phyloP scores from a whole-genome alignment of 2,329 filamentous ascomycete species.

The Cordyceps fumosorosea region DNA sequence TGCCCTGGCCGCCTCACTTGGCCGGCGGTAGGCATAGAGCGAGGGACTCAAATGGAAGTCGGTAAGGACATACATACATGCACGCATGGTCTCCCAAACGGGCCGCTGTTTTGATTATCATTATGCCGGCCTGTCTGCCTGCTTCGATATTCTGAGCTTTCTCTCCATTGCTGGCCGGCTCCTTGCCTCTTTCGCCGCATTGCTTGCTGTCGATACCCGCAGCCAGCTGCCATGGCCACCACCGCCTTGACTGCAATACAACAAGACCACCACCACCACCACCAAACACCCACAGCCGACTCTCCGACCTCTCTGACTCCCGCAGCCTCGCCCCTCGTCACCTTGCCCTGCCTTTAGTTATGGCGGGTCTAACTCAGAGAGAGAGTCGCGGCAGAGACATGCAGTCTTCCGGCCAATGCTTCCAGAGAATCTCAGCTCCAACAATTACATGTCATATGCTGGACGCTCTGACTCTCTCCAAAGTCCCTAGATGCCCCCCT shows the following conservation, averaged over 20 bases:
- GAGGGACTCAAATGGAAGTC: neutral
- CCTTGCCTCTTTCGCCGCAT: neutral
- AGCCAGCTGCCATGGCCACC: neutral
- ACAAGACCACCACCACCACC: neutral
- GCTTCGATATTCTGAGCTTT: neutral
- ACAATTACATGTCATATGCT: neutral
- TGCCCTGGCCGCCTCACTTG: neutral
- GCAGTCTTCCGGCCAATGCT: neutral
- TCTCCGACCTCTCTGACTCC: neutral
- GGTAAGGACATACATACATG: neutral
- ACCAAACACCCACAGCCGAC: neutral
- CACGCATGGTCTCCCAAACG: neutral
- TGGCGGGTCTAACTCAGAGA: neutral
- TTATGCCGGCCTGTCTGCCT: neutral
- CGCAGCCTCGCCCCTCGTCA: neutral
- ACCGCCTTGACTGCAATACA: neutral
- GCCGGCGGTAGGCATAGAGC: neutral
- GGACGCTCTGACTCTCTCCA: neutral
- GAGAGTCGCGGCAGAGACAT: neutral
- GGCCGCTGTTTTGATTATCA: slow-evolving; percentile 1
- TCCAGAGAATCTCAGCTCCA: neutral
- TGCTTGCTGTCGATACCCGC: neutral
- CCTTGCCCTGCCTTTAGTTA: neutral
- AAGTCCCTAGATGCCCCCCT: neutral
- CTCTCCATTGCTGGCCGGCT: neutral